Base-by-base conservation (phyloP, 176 grass and related monocot genomes). In the Lolium multiflorum region DNA sequence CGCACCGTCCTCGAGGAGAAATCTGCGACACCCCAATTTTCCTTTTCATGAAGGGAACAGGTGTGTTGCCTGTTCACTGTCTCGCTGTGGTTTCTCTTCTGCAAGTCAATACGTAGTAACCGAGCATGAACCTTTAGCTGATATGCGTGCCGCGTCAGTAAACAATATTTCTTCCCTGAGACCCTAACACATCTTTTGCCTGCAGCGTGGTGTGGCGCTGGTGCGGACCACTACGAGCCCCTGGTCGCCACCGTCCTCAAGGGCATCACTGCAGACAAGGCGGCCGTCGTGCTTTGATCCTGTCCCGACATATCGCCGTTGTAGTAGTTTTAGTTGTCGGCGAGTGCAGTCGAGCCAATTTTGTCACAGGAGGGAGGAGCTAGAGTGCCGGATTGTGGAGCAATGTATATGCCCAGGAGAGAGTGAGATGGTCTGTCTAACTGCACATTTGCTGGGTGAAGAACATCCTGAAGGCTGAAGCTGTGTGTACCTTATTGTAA, bases 41-140 rank as follows among this genome's bases (percentile, higher is more conserved):
- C 86, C 77, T 98, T 60, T 98, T 98, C 90, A 98, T 98, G 97
- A 98, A 98, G 85, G 97, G 97, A 80, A 98, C 97, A 88, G 94
- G 97, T 96, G 68, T 1, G 22, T 79, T 83, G 5, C 25, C 28
- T 22, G 58, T 83, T 80, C 39, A 26, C 16, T 39, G 74, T 66
- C 10, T 61, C 35, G 35, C 0, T 56, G 22, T 69, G 43, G 12
- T 63, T 89, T 62, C 31, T 67, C 20, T 47, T 37, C 49, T 74
- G 25, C 57, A 71, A 79, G 60, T 80, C 48, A 58, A 35, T 66
- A 37, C 24, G 18, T 22, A 15, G 18, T 47, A 15, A 20, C 62
- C 38, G 18, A 57, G 78, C 6, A 62, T 6, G n/a, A 35, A 26
- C 46, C 26, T 58, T 41, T 35, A 35, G 31, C 31, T 35, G 1